Evolutionary conservation across 352 stramenopile genomes (phyloP), one percentile per base, ranked within the genome.

Genomic region (Blastocystis hominis): DNA sequence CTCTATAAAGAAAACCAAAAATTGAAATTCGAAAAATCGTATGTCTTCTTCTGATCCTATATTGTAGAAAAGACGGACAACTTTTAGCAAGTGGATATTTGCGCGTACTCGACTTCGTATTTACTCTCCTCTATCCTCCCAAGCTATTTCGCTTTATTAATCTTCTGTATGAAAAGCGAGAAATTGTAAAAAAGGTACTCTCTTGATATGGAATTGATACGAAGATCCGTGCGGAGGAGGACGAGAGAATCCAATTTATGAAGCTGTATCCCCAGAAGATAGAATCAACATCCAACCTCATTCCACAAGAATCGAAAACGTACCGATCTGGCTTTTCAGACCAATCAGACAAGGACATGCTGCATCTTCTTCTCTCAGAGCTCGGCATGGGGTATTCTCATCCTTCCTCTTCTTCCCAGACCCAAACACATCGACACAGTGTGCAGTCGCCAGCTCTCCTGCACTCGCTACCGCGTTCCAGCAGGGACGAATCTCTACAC

Each of bases 21-120:
- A 3, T 40, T 84, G 55, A 84, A 84, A 53, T 84, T 84, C n/a
- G 72, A 84, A n/a, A 84, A 84, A 46, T 63, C 72, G 72, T 84
- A 47, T 10, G n/a, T 36, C 17, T 15, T 69, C 30, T 15, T 7
- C 20, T 24, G 24, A 2, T 64, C 30, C 7, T 44, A 34, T 36
- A 68, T 64, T n/a, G 5, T 84, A 84, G 72, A 20, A 84, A 84
- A 40, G 72, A 84, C 44, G 54, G 50, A 50, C 62, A 47, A 34
- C 40, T 84, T 36, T 15, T 84, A 2, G 68, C 66, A 4, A 84
- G 47, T 46, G 54, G 20, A 30, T 42, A 30, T 0, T 15, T 84
- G 10, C 54, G 44, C 15, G 42, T 84, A 47, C 24, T 84, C 4
- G 72, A 84, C 34, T 84, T 84, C 30, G 46, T 84, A 7, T 13